These are phyloP conservation scores for Cladophialophora chaetospira DNA, from an alignment of 2,329 filamentous ascomycete species.

Conservation along the genomic window DNA sequence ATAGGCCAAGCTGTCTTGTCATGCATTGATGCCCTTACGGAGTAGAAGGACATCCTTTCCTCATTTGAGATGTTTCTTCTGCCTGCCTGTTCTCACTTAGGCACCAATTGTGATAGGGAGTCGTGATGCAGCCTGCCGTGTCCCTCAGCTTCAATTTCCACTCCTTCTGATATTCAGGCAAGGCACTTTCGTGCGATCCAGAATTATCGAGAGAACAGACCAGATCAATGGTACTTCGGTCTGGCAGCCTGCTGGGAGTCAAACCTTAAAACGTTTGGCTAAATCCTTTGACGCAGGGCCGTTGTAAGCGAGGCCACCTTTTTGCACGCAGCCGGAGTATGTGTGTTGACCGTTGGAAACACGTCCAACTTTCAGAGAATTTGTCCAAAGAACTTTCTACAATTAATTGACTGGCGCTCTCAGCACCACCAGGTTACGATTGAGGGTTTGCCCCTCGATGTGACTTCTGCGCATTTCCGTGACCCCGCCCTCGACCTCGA, in stretches of 20 bases:
- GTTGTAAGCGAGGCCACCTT: background rate
- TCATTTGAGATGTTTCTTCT: background rate
- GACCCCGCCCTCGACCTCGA: slow-evolving; percentile 18
- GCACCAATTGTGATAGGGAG: background rate
- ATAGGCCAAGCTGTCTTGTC: background rate
- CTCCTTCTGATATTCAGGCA: background rate
- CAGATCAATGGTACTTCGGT: background rate
- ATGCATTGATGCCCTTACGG: background rate
- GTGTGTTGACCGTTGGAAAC: background rate
- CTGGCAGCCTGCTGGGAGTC: background rate
- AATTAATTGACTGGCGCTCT: background rate
- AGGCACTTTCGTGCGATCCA: slow-evolving; percentile 5
- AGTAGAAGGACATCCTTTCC: background rate
- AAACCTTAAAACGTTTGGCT: background rate
- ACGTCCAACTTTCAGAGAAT: background rate
- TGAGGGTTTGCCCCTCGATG: slow-evolving; percentile 24
- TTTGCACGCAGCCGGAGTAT: background rate
- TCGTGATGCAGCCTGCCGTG: background rate
- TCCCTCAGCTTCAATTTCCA: background rate
- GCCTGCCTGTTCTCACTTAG: slow-evolving; percentile 2
- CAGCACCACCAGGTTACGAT: slow-evolving; percentile 4
- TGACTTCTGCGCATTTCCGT: slow-evolving; percentile 18
- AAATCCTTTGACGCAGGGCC: slow-evolving; percentile 1
- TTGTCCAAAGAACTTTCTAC: slow-evolving; percentile 11
- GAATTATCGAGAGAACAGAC: background rate